These are phyloP conservation scores for Flaveria sonorensis DNA, from an alignment of 129 eudicot genomes.

Conservation along the genomic window DNA sequence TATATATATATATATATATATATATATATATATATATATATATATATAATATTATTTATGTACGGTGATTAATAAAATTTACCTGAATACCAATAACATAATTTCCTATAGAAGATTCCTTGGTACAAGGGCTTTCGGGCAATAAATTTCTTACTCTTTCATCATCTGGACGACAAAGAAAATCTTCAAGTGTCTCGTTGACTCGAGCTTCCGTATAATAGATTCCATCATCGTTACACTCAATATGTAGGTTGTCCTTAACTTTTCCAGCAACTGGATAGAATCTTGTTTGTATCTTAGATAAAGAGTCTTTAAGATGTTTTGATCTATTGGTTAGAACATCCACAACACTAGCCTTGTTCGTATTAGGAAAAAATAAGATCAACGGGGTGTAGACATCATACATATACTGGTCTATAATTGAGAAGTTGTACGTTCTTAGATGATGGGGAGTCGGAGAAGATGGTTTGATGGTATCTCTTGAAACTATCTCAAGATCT, in stretches of 20 bases:
- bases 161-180: neutral
- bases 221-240: constrained; percentile 7
- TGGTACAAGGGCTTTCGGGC: neutral
- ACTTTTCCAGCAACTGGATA: constrained; percentile 31
- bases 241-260: neutral
- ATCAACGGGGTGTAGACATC: constrained; percentile 17
- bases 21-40: neutral
- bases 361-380: neutral
- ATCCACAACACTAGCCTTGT: neutral
- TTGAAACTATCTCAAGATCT: constrained; percentile 30
- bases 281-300: constrained; percentile 17
- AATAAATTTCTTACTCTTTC: constrained; percentile 10
- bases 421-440: constrained; percentile 30
- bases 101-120: constrained; percentile 11
- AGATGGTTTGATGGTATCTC: neutral
- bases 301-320: constrained; percentile 6
- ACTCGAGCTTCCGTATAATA: neutral
- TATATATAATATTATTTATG: neutral
- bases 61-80: neutral
- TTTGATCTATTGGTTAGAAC: constrained; percentile 10
- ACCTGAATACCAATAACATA: constrained; percentile 26
- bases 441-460: constrained; percentile 2
- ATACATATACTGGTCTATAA: constrained; percentile 26
- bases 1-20: neutral
- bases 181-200: neutral